Conservation (phyloP, 371 early-diverging fungal species). For the Fennellomyces sp. region DNA sequence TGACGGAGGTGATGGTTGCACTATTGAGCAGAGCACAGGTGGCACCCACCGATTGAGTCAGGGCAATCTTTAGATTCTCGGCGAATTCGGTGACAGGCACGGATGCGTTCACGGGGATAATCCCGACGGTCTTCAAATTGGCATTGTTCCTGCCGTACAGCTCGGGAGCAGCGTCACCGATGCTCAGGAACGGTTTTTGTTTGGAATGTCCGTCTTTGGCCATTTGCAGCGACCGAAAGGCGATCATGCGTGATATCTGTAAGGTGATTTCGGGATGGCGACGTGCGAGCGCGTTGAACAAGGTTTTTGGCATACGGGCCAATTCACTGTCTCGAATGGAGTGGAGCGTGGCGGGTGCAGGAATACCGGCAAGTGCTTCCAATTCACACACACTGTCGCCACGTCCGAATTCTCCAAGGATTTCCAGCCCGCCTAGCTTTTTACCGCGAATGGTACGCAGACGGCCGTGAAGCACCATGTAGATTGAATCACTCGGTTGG, state of each 20-base stretch:
- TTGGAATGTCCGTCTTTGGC: conserved; percentile 16
- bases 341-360: conserved; percentile 88
- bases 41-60: conserved; percentile 74
- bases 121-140: conserved; percentile 92
- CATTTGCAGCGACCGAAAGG: conserved; percentile 68
- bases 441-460: conserved; percentile 81
- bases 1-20: conserved; percentile 74
- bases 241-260: conserved; percentile 90
- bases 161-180: conserved; percentile 20
- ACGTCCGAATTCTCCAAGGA: conserved; percentile 92
- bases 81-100: conserved; percentile 93
- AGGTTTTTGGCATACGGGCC: conserved; percentile 92
- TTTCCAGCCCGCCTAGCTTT: conserved; percentile 70
- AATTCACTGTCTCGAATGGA: conserved; percentile 97
- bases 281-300: conserved; percentile 89
- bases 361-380: conserved; percentile 84
- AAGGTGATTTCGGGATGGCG: conserved; percentile 92
- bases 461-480: conserved; percentile 94
- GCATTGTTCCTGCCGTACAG: conserved; percentile 78
- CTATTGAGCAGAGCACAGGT: conserved; percentile 79
- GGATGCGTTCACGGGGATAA: conserved; percentile 82
- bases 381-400: conserved; percentile 95
- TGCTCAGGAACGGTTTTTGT: conserved; percentile 4
- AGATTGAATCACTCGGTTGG: conserved; percentile 85
- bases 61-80: conserved; percentile 72